Evolutionary conservation across 73 alveolate species (phyloP).

Genomic region (Uronychia setigera): DNA sequence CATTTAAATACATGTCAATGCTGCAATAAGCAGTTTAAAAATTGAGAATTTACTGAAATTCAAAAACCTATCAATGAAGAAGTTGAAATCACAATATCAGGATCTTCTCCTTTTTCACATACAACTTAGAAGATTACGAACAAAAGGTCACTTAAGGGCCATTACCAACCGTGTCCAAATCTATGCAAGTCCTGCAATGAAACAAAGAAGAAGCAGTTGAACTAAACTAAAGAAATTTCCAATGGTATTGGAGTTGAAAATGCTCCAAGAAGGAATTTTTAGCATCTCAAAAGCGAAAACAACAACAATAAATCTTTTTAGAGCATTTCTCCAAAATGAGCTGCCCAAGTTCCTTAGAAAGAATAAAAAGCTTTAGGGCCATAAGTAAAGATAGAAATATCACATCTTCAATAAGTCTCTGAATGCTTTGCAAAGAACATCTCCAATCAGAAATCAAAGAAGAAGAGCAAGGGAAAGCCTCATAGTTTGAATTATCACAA

Average conservation of each 20-base stretch:
- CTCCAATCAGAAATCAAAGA: neutral
- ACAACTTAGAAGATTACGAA: neutral
- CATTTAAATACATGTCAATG: too few species aligned
- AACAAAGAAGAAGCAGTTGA: too few species aligned
- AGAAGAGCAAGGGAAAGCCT: too few species aligned
- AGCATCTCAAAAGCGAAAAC: neutral
- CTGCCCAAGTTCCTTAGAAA: too few species aligned
- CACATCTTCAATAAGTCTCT: neutral
- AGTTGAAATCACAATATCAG: neutral
- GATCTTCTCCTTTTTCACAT: neutral
- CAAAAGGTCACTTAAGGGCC: neutral
- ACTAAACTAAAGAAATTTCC: too few species aligned
- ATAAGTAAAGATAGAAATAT: neutral
- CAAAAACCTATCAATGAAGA: neutral
- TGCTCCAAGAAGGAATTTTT: too few species aligned
- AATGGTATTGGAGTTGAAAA: too few species aligned
- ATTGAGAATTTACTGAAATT: neutral
- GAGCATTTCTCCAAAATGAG: neutral
- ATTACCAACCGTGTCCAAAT: too few species aligned
- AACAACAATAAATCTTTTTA: neutral
- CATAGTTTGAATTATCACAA: too few species aligned
- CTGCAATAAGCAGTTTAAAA: neutral
- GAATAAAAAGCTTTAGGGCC: neutral
- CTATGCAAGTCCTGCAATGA: too few species aligned
- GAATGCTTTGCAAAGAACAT: neutral